These are phyloP conservation scores for Cordyceps pruinosa DNA, from an alignment of 2,329 filamentous ascomycete species.

Conservation along the genomic window DNA sequence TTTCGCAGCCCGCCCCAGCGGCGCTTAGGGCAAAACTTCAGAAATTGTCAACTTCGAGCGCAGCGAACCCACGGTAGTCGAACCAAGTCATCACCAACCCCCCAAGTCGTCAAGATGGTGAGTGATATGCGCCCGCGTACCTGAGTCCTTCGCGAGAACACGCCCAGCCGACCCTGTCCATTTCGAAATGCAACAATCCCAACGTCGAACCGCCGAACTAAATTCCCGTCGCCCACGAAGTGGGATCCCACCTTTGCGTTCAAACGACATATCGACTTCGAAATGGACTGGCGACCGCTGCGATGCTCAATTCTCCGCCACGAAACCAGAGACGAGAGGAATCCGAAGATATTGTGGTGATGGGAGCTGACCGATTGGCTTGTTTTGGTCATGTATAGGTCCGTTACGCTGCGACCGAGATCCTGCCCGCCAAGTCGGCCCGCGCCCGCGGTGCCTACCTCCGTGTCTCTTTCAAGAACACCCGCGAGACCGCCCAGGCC, in stretches of 20 bases:
- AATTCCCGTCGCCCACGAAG: not conserved
- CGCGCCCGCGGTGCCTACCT: constrained; percentile 98
- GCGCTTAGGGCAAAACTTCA: constrained; percentile 39
- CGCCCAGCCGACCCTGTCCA: not conserved
- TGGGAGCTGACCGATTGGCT: constrained; percentile 16
- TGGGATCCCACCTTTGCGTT: not conserved
- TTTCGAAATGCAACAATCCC: constrained; percentile 17
- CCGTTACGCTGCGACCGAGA: constrained; percentile 91
- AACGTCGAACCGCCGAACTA: not conserved
- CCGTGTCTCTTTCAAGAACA: constrained; percentile 99
- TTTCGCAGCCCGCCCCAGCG: constrained; percentile 30
- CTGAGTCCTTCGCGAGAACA: constrained; percentile 2
- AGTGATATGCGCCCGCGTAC: constrained; percentile 23
- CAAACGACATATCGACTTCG: not conserved
- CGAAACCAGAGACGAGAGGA: not conserved
- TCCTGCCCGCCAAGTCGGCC: constrained; percentile 85
- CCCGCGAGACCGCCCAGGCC: constrained; percentile 96
- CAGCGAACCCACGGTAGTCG: constrained; percentile 44
- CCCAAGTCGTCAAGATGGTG: constrained; percentile 52
- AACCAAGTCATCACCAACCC: constrained; percentile 42
- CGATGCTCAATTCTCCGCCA: not conserved
- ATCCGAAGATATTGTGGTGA: constrained; percentile 4
- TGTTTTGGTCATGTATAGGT: constrained; percentile 53
- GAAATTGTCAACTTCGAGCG: constrained; percentile 39
- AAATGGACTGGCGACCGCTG: not conserved